phyloP scores from a whole-genome alignment of 75 land plant genomes.

The Pseudotsuga menziesii region DNA sequence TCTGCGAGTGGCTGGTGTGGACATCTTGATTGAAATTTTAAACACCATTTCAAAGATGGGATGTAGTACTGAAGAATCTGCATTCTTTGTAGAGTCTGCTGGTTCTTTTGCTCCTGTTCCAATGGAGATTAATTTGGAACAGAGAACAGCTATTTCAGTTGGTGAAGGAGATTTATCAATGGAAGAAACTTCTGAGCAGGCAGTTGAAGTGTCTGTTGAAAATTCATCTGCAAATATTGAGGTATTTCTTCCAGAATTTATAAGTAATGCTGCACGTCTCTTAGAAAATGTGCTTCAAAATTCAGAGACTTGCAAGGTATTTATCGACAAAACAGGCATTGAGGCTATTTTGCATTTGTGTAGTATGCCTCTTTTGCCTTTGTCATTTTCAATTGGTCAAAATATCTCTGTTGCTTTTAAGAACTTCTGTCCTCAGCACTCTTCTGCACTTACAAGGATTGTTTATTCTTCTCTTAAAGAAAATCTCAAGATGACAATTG shows the following conservation, averaged over 20 bases:
- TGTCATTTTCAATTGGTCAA: constrained; percentile 64
- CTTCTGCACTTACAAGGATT: constrained; percentile 60
- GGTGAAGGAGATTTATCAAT: constrained; percentile 16
- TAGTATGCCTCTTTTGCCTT: constrained; percentile 55
- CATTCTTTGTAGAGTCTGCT: constrained; percentile 22
- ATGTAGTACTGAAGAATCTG: background rate
- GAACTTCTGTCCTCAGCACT: constrained; percentile 76
- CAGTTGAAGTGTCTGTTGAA: constrained; percentile 31
- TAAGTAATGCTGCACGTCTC: constrained; percentile 68
- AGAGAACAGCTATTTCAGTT: constrained; percentile 21
- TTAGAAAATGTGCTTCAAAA: constrained; percentile 84
- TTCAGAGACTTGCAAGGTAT: constrained; percentile 74
- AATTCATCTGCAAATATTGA: constrained; percentile 29
- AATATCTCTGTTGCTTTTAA: constrained; percentile 76
- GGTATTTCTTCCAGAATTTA: constrained; percentile 61
- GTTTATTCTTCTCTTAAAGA: constrained; percentile 65
- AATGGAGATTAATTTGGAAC: constrained; percentile 77
- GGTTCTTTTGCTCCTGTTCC: constrained; percentile 40
- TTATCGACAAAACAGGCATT: constrained; percentile 88
- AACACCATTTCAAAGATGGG: constrained; percentile 29
- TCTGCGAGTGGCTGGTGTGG: constrained; percentile 75
- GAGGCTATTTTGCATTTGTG: constrained; percentile 73
- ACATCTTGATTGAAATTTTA: constrained; percentile 78
- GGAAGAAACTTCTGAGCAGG: constrained; percentile 29
- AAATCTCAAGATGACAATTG: constrained; percentile 48